Evolutionary conservation across 306 rosid species (phyloP).

Genomic region (Medicago arabica): DNA sequence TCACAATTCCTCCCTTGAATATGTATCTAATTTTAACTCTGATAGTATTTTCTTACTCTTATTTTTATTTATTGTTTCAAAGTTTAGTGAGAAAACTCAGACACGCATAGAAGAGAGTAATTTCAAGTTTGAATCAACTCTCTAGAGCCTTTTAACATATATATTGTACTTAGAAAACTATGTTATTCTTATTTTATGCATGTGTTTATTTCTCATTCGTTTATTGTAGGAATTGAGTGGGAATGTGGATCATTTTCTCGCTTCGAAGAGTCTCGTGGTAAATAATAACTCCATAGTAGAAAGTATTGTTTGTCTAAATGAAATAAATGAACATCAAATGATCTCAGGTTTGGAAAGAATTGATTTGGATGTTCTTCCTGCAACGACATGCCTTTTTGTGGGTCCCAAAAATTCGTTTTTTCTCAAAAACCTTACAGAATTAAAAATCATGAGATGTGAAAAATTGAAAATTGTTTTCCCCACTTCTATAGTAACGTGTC

Average conservation of each 20-base stretch:
- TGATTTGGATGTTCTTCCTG: fast-evolving
- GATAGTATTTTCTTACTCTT: no score
- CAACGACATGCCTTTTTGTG: not conserved
- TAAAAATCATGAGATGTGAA: not conserved
- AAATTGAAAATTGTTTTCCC: slow-evolving; percentile 24
- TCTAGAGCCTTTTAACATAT: no score
- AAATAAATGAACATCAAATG: not conserved
- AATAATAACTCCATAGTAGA: not conserved
- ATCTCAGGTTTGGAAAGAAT: not conserved
- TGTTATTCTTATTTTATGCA: no score
- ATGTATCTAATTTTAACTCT: no score
- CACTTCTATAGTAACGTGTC: not conserved
- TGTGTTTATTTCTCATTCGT: not conserved
- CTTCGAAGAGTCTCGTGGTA: not conserved
- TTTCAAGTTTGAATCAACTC: no score
- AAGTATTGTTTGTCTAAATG: not conserved
- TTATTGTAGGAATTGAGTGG: not conserved
- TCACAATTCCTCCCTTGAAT: no score
- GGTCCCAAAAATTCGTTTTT: not conserved
- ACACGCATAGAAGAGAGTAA: no score
- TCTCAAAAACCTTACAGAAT: not conserved
- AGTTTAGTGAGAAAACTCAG: no score
- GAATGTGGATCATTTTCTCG: not conserved
- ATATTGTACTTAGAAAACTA: no score
- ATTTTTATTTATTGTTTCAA: no score